Conservation (phyloP, 2,329 filamentous ascomycete species). For the Fusarium nygamai region DNA sequence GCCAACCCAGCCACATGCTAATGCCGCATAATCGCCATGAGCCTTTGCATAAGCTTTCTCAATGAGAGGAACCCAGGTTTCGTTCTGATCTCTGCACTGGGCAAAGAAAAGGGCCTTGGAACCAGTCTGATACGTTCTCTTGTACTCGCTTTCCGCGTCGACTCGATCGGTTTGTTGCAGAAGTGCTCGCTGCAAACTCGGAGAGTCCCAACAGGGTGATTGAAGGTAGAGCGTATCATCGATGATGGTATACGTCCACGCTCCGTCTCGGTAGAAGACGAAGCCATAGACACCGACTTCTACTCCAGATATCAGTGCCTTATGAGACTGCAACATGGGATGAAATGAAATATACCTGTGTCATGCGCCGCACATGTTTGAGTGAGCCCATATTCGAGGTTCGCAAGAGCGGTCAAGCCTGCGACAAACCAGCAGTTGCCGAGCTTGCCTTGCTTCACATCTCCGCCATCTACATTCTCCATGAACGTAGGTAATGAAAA, state of each 20-base stretch:
- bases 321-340: neutral
- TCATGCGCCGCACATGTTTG: neutral
- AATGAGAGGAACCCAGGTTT: slow-evolving; percentile 83
- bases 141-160: slow-evolving; percentile 70
- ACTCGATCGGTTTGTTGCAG: slow-evolving; percentile 73
- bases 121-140: slow-evolving; percentile 76
- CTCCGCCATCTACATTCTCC: neutral
- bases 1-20: slow-evolving; percentile 76
- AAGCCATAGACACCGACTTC: slow-evolving; percentile 87
- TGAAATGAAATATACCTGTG: neutral
- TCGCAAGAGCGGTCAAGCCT: neutral
- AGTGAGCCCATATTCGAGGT: neutral
- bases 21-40: slow-evolving; percentile 78
- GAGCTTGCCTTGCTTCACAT: neutral
- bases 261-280: slow-evolving; percentile 86
- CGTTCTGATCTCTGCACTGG: slow-evolving; percentile 74
- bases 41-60: slow-evolving; percentile 89
- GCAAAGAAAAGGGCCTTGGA: slow-evolving; percentile 82
- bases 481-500: neutral
- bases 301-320: slow-evolving; percentile 29
- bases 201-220: slow-evolving; percentile 83
- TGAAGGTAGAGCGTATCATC: slow-evolving; percentile 90
- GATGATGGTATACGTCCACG: slow-evolving; percentile 91
- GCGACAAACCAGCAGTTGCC: neutral
- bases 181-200: slow-evolving; percentile 75